Evolutionary conservation across 2,329 filamentous ascomycete genomes (phyloP).

Genomic region (Didymella exigua): DNA sequence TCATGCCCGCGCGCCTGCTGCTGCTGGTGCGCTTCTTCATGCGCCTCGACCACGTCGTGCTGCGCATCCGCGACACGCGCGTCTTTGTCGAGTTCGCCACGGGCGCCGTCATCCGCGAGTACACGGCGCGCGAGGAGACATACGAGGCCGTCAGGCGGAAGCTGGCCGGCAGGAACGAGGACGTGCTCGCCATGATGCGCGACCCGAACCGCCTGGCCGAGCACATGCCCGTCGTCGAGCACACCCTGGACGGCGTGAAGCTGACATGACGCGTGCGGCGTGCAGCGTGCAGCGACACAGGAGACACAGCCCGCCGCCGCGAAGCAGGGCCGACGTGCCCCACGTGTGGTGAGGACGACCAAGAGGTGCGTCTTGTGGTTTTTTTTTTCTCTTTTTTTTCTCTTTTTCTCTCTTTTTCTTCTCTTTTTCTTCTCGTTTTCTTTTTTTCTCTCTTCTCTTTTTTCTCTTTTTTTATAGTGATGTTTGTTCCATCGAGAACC

Average conservation of each 20-base stretch:
- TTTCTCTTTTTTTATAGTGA: too few relatives aligned
- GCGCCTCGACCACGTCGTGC: conserved; percentile 86
- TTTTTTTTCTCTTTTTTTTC: too few relatives aligned
- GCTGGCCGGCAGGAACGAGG: conserved; percentile 65
- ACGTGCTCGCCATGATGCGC: conserved; percentile 75
- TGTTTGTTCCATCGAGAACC: too few relatives aligned
- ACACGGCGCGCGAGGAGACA: conserved; percentile 81
- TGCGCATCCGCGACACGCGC: conserved; percentile 86
- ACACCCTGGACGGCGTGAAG: conserved; percentile 64
- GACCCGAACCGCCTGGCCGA: conserved; percentile 73
- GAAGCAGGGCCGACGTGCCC: neutral
- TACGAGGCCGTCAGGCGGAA: conserved; percentile 75
- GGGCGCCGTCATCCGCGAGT: conserved; percentile 83
- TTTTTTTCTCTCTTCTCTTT: too few relatives aligned
- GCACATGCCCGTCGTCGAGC: conserved; percentile 70
- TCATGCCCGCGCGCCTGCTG: conserved; percentile 88
- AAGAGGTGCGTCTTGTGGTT: neutral
- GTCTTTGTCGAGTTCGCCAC: conserved; percentile 88
- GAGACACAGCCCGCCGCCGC: neutral
- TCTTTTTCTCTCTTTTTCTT: too few relatives aligned
- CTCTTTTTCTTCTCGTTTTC: too few relatives aligned
- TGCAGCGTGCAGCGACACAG: neutral
- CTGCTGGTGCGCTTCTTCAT: conserved; percentile 88
- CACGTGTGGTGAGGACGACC: neutral
- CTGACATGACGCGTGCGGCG: conserved; percentile 32